Base-by-base conservation (phyloP, 306 rosid genomes). In the Acacia confusa region DNA sequence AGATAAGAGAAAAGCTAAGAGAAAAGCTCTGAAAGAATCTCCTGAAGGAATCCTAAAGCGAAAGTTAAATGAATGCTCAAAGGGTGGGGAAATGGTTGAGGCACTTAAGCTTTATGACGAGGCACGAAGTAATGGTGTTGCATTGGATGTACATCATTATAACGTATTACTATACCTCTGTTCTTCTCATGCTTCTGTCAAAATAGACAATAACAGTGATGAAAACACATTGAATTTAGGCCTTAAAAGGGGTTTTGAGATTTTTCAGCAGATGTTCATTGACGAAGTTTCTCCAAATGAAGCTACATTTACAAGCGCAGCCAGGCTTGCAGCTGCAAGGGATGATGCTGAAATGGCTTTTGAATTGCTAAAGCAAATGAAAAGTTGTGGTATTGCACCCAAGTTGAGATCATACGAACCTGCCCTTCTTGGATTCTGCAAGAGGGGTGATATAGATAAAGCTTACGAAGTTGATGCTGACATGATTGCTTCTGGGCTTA, bases 331-430 rank as follows among this genome's bases (percentile, higher is more conserved):
- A 2, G 90, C 89, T 58, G 94, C 87, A 13, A 91, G 64, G 79
- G 92, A 88, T 38, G 97, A 93, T 41, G 97, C 97, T 0, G 91
- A 92, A 22, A 93, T 89, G 97, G 99, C 98, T 28, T 96, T 93
- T 74, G 90, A 86, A 68, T 82, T 94, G 84, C 88, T 92, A 44
- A 91, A 84, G 87, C 90, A 82, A 75, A 93, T 95, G 99, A 90
- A 91, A 74, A 79, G 47, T 74, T 81, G 68, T 14, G 92, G 84
- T 6, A 87, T 93, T 68, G 75, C 55, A 0, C 98, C 97, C 17
- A 93, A 75, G 85, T 82, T 96, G 85, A 91, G 99, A 78, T 93
- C 98, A 0, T 96, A 91, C 57, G 97, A 83, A n/a, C 99, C 99
- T 10, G 91, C 94, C 36, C 78, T 96, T 60, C 88, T 69, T 86